Evolutionary conservation across 2,329 filamentous ascomycete genomes (phyloP).

Genomic region (Diaporthe humulicola): DNA sequence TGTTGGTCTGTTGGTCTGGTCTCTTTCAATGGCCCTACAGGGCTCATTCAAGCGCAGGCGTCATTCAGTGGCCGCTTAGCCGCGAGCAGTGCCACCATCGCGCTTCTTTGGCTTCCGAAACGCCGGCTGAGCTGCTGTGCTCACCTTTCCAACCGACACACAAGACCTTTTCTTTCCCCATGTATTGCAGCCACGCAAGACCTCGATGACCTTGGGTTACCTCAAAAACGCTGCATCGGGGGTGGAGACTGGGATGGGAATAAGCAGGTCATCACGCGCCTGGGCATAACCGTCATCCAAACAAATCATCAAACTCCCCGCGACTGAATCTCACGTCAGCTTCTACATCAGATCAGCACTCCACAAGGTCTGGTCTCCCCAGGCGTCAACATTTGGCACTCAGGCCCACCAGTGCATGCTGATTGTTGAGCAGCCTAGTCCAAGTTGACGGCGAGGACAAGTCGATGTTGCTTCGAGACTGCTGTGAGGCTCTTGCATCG

Average conservation of each 20-base stretch:
- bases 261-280: conserved; percentile 32
- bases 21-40: conserved; percentile 25
- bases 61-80: conserved; percentile 35
- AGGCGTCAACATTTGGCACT: conserved; percentile 20
- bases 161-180: conserved; percentile 3
- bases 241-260: conserved; percentile 6
- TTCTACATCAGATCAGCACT: conserved; percentile 29
- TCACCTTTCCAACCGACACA: not conserved
- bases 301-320: conserved; percentile 17
- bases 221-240: conserved; percentile 20
- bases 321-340: conserved; percentile 39
- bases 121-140: conserved; percentile 16
- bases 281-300: conserved; percentile 32
- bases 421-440: too few relatives aligned
- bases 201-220: conserved; percentile 32
- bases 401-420: not conserved
- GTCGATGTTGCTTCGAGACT: not conserved
- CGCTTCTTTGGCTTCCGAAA: conserved; percentile 35
- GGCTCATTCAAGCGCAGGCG: conserved; percentile 30
- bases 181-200: conserved; percentile 34
- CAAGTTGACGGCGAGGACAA: not conserved
- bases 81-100: conserved; percentile 37
- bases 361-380: conserved; percentile 4
- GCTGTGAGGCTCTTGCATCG: not conserved
- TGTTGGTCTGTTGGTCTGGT: conserved; percentile 25